Evolutionary conservation across 2,329 filamentous ascomycete genomes (phyloP).

Genomic region (Cordyceps cateniannulata): DNA sequence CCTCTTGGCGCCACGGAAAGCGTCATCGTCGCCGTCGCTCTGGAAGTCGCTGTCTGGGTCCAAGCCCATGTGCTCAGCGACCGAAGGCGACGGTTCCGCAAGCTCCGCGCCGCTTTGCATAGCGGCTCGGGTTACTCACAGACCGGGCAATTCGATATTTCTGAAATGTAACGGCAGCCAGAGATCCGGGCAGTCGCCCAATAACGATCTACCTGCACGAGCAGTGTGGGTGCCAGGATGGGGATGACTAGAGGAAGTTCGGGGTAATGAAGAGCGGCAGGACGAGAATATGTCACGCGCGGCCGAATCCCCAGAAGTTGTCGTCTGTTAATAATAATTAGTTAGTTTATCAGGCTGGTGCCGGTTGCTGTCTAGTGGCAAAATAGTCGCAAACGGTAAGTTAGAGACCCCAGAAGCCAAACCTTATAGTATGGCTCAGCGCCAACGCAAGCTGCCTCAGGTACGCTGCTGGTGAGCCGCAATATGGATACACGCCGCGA

Average conservation of each 20-base stretch:
- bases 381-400: background rate
- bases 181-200: background rate
- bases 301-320: background rate
- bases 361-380: background rate
- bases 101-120: slow-evolving; percentile 1
- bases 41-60: slow-evolving; percentile 45
- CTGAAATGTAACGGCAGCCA: background rate
- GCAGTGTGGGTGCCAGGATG: slow-evolving; percentile 1
- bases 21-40: slow-evolving; percentile 42
- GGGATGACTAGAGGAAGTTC: background rate
- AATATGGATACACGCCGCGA: background rate
- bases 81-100: slow-evolving; percentile 19
- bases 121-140: background rate
- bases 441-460: background rate
- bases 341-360: background rate
- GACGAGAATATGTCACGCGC: slow-evolving; percentile 8
- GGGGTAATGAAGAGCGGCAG: slow-evolving; percentile 17
- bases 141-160: background rate
- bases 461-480: background rate
- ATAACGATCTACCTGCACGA: background rate
- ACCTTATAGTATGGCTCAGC: background rate
- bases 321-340: background rate
- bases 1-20: slow-evolving; percentile 44
- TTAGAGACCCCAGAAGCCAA: background rate
- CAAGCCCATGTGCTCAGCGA: slow-evolving; percentile 26